Evolutionary conservation across 2,329 filamentous ascomycete species (phyloP).

Genomic region (Cryoendolithus antarcticus): DNA sequence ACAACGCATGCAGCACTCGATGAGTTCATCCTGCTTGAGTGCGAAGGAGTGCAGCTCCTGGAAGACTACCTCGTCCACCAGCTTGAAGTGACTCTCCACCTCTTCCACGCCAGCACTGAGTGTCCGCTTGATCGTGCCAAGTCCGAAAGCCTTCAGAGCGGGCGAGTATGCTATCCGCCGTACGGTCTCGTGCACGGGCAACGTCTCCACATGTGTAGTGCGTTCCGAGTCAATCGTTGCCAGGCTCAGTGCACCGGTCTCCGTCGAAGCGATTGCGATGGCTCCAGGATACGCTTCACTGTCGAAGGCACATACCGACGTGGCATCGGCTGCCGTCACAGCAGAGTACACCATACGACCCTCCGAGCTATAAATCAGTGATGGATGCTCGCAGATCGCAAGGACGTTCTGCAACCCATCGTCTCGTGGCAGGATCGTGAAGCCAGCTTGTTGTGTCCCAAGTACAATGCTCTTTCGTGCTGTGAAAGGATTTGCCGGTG

Average conservation of each 20-base stretch:
- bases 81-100: slow-evolving; percentile 66
- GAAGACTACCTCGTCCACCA: slow-evolving; percentile 86
- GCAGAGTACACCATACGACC: slow-evolving; percentile 85
- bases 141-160: slow-evolving; percentile 65
- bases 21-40: slow-evolving; percentile 57
- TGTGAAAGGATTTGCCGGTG: slow-evolving; percentile 48
- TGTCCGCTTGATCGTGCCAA: slow-evolving; percentile 72
- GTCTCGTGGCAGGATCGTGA: slow-evolving; percentile 62
- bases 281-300: slow-evolving; percentile 67
- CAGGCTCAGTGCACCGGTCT: slow-evolving; percentile 59
- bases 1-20: slow-evolving; percentile 73
- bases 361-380: slow-evolving; percentile 80
- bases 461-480: slow-evolving; percentile 71
- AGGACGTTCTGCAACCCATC: slow-evolving; percentile 66
- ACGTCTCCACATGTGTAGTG: slow-evolving; percentile 74
- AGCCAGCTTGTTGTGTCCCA: slow-evolving; percentile 70
- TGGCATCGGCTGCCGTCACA: slow-evolving; percentile 77
- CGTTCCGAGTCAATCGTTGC: slow-evolving; percentile 71
- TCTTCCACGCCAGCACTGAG: slow-evolving; percentile 60
- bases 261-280: slow-evolving; percentile 62
- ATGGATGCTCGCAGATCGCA: slow-evolving; percentile 87
- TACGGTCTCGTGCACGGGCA: slow-evolving; percentile 70
- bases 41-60: slow-evolving; percentile 60
- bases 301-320: slow-evolving; percentile 71
- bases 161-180: slow-evolving; percentile 77